phyloP scores from a whole-genome alignment of 148 eudicot species.

The Nyssa sinensis region DNA sequence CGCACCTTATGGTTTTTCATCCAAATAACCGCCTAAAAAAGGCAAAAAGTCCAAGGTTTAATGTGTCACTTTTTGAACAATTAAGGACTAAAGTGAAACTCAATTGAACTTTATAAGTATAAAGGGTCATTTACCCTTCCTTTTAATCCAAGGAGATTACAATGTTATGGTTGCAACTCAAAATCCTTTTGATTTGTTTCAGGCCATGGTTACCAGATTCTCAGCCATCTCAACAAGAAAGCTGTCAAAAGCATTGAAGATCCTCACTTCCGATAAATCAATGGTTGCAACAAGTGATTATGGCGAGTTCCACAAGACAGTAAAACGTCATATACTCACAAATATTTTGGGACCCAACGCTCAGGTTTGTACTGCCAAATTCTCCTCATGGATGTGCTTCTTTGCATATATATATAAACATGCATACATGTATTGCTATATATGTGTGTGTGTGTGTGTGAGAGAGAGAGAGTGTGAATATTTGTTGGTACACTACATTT shows the following conservation, averaged over 20 bases:
- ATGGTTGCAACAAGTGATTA: constrained; percentile 93
- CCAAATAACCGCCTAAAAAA: too few relatives aligned
- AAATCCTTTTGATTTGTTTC: constrained; percentile 1
- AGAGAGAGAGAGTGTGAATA: too few relatives aligned
- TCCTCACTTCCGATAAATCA: constrained; percentile 69
- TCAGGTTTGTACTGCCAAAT: constrained; percentile 48
- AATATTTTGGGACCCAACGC: constrained; percentile 74
- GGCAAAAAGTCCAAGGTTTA: too few relatives aligned
- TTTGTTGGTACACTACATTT: background rate
- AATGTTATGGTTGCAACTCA: background rate
- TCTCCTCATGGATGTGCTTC: background rate
- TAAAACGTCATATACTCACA: constrained; percentile 51
- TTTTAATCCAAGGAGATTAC: background rate
- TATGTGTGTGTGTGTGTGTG: too few relatives aligned
- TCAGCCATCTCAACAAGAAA: constrained; percentile 71
- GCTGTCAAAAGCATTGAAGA: constrained; percentile 66
- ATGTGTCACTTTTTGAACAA: too few relatives aligned
- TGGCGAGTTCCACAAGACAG: constrained; percentile 71
- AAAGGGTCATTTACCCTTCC: background rate
- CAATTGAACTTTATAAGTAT: background rate
- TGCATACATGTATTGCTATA: too few relatives aligned
- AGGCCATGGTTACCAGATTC: constrained; percentile 88
- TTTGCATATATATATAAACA: background rate
- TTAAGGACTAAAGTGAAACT: background rate
- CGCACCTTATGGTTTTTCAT: too few relatives aligned